Conservation (phyloP, 208 protist genomes). For the Leishmania martiniquensis region DNA sequence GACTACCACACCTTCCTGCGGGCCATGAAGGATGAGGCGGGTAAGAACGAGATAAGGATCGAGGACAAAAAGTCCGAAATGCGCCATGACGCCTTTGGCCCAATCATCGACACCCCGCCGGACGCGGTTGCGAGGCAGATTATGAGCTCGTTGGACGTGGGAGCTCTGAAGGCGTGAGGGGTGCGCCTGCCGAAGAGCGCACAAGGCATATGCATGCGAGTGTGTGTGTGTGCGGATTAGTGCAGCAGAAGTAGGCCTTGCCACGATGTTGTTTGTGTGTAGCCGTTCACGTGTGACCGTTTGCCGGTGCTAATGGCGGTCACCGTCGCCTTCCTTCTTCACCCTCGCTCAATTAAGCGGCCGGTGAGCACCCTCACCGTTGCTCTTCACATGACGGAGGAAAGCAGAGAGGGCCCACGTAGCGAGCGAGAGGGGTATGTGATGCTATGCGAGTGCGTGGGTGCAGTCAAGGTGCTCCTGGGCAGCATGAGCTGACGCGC, state of each 20-base stretch:
- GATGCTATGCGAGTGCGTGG: neutral
- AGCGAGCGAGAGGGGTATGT: neutral
- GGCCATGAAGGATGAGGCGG: slow-evolving; percentile 92
- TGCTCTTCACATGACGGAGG: neutral
- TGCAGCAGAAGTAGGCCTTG: neutral
- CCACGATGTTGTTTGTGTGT: neutral
- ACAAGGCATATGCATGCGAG: neutral
- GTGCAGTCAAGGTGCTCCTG: neutral
- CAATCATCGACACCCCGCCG: slow-evolving; percentile 84
- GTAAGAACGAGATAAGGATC: slow-evolving; percentile 84
- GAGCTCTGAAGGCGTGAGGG: slow-evolving; percentile 14
- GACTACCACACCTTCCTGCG: slow-evolving; percentile 90
- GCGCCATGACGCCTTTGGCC: slow-evolving; percentile 77
- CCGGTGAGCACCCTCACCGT: neutral
- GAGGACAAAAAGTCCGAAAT: slow-evolving; percentile 83
- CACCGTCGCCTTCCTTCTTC: neutral
- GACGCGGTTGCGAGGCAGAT: slow-evolving; percentile 78
- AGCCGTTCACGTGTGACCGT: neutral
- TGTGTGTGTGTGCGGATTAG: too few relatives aligned
- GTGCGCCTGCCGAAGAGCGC: slow-evolving; percentile 2
- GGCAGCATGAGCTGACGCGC: neutral
- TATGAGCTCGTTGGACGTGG: slow-evolving; percentile 55
- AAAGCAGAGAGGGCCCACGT: neutral
- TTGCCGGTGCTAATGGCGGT: neutral
- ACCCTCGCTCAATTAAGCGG: neutral